phyloP scores from a whole-genome alignment of 768 basidiomycete genomes.

The Amanita subjunquillea region DNA sequence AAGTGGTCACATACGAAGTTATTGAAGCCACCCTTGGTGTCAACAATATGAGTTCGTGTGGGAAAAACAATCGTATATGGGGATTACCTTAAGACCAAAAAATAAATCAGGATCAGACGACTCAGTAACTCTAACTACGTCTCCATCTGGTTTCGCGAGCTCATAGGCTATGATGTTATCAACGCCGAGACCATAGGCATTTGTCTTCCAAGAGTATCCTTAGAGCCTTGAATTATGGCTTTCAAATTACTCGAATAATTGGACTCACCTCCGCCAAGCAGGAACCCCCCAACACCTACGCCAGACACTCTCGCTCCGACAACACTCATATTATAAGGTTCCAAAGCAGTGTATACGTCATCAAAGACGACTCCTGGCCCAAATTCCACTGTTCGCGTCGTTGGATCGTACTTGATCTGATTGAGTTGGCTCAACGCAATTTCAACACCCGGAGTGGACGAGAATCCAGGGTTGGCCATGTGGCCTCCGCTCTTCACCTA shows the following conservation, averaged over 20 bases:
- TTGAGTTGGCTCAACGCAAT: not conserved
- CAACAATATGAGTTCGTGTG: too few species aligned
- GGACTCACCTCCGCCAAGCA: not conserved
- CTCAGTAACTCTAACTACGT: too few species aligned
- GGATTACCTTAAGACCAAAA: not conserved
- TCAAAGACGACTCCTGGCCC: not conserved
- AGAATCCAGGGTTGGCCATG: conserved; percentile 19
- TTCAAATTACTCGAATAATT: not conserved
- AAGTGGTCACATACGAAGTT: too few species aligned
- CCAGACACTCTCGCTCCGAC: too few species aligned
- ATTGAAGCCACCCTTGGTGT: too few species aligned
- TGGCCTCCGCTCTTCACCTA: conserved; percentile 46
- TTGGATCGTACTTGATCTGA: not conserved
- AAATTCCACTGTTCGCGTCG: not conserved
- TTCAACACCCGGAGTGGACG: not conserved
- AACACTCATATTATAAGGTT: too few species aligned
- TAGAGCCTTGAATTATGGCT: not conserved
- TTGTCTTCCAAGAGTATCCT: not conserved
- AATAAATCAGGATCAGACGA: not conserved
- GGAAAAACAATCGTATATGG: too few species aligned
- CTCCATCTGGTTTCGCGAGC: too few species aligned
- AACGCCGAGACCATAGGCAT: not conserved
- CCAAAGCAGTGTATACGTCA: not conserved
- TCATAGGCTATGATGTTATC: not conserved
- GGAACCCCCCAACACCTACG: too few species aligned